A percentile compares a stretch with the other conserved stretches of the same genome.
phyloP scores from a whole-genome alignment of 2,329 filamentous ascomycete genomes.

The Epicoccum nigrum region DNA sequence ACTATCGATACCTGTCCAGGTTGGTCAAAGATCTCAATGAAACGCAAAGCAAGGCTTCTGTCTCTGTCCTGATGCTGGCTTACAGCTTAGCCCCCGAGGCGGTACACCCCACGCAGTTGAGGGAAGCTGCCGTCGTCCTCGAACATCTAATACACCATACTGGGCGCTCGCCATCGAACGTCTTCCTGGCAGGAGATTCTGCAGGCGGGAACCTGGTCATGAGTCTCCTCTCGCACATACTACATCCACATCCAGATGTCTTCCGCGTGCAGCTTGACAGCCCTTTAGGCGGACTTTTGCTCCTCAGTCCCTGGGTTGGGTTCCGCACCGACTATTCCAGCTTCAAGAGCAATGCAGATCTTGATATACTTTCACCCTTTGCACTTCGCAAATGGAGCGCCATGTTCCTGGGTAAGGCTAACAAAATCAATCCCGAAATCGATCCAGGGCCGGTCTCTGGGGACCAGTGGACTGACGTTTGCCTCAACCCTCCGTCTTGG shows the following conservation, averaged over 20 bases:
- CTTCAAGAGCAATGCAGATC: slow-evolving; percentile 16
- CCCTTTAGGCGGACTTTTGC: slow-evolving; percentile 15
- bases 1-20: slow-evolving; percentile 15
- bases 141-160: slow-evolving; percentile 21
- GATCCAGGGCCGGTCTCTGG: slow-evolving; percentile 20
- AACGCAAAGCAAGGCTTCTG: not conserved
- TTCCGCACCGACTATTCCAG: slow-evolving; percentile 25
- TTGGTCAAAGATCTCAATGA: slow-evolving; percentile 23
- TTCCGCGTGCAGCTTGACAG: slow-evolving; percentile 18
- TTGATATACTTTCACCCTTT: slow-evolving; percentile 15
- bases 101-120: slow-evolving; percentile 28
- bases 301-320: slow-evolving; percentile 25
- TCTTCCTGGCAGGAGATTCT: slow-evolving; percentile 23
- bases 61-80: slow-evolving; percentile 29
- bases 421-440: slow-evolving; percentile 13
- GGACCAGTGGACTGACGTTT: slow-evolving; percentile 25
- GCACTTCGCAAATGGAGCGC: slow-evolving; percentile 22
- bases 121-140: slow-evolving; percentile 26
- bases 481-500: slow-evolving; percentile 18
- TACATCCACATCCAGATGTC: slow-evolving; percentile 32
- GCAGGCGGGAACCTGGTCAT: slow-evolving; percentile 23
- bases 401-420: slow-evolving; percentile 22
- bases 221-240: slow-evolving; percentile 31
- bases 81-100: slow-evolving; percentile 31
- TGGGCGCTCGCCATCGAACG: slow-evolving; percentile 16